Conservation (phyloP, 805 yeast species). For the Torulaspora delbrueckii region DNA sequence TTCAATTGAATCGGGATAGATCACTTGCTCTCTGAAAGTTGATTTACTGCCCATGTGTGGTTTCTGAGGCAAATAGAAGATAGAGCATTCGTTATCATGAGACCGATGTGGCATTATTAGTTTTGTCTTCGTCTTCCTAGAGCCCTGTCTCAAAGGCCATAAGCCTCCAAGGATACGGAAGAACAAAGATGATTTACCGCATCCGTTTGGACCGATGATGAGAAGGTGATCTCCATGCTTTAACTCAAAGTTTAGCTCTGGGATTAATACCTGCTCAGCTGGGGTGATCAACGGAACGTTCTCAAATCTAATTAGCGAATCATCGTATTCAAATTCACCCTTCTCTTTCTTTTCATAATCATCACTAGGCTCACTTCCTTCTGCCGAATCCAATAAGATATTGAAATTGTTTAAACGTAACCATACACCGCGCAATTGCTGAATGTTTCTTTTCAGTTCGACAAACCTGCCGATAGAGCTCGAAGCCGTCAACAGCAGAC, state of each 20-base stretch:
- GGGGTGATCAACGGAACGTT: conserved; percentile 84
- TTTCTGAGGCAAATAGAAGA: conserved; percentile 88
- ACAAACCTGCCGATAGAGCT: conserved; percentile 84
- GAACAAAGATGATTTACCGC: conserved; percentile 90
- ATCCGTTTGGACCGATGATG: conserved; percentile 94
- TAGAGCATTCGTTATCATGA: conserved; percentile 36
- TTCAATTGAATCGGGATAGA: conserved; percentile 72
- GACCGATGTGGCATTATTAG: conserved; percentile 31
- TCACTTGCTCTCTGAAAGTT: conserved; percentile 78
- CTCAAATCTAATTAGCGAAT: conserved; percentile 61
- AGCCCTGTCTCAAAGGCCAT: conserved; percentile 71
- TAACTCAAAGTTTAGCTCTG: conserved; percentile 62
- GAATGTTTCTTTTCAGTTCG: conserved; percentile 75
- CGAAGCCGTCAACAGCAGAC: conserved; percentile 76
- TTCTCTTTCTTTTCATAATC: conserved; percentile 20
- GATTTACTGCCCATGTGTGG: conserved; percentile 70
- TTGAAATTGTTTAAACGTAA: conserved; percentile 68
- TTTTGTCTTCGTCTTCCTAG: conserved; percentile 51
- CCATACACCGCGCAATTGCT: conserved; percentile 80
- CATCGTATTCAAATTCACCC: conserved; percentile 41
- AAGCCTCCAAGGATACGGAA: conserved; percentile 88
- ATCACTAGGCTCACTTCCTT: conserved; percentile 28
- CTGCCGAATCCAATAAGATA: conserved; percentile 48
- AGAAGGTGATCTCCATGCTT: conserved; percentile 78
- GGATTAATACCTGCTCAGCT: conserved; percentile 65